Percentiles rank a stretch among this genome's conserved stretches.
Evolutionary conservation across 2,329 filamentous ascomycete genomes (phyloP).

Genomic region (Aspergillus aculeatinus): DNA sequence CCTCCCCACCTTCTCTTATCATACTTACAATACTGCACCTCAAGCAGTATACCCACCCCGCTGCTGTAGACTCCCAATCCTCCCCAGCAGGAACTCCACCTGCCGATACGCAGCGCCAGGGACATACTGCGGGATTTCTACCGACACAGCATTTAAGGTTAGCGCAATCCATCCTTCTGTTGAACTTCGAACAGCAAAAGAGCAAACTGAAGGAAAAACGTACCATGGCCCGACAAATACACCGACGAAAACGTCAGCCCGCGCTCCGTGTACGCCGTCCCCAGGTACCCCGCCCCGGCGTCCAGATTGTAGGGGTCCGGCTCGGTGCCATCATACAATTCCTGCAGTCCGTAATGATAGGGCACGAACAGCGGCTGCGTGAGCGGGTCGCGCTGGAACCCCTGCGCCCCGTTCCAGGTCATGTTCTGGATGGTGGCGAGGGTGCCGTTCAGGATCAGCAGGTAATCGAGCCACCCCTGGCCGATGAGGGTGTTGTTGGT

Average conservation of each 20-base stretch:
- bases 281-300: conserved; percentile 66
- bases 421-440: conserved; percentile 76
- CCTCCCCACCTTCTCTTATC: too few relatives aligned
- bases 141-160: background rate
- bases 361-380: conserved; percentile 68
- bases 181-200: background rate
- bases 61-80: conserved; percentile 46
- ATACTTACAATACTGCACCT: too few relatives aligned
- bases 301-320: conserved; percentile 37
- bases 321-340: conserved; percentile 40
- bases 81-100: conserved; percentile 71
- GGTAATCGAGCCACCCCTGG: conserved; percentile 69
- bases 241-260: conserved; percentile 70
- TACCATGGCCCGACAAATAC: conserved; percentile 62
- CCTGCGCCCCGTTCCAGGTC: conserved; percentile 71
- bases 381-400: conserved; percentile 62
- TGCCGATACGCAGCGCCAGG: conserved; percentile 69
- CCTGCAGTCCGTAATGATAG: conserved; percentile 47
- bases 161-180: too few relatives aligned
- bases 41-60: conserved; percentile 12
- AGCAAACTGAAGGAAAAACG: background rate
- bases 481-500: conserved; percentile 72
- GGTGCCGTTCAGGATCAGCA: conserved; percentile 67
- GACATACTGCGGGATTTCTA: conserved; percentile 60
- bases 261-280: conserved; percentile 69